Conservation (phyloP, 1,139 yeast species). For the Suhomyces wounanorum region DNA sequence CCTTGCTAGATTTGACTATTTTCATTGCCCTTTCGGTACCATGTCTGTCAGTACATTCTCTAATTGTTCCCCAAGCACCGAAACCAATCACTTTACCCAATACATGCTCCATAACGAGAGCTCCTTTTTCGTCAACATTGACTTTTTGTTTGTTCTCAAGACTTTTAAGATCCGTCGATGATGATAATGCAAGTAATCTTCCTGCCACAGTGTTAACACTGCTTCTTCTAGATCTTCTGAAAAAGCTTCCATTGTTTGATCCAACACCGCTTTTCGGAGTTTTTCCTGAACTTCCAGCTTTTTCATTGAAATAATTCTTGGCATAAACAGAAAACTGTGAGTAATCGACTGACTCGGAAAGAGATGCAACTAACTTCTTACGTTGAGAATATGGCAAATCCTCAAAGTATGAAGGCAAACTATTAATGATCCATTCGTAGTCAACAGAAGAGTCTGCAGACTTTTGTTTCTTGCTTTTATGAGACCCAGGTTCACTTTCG, state of each 20-base stretch:
- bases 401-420: slow-evolving; percentile 61
- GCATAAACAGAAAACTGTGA: slow-evolving; percentile 49
- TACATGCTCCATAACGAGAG: slow-evolving; percentile 57
- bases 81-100: slow-evolving; percentile 81
- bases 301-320: slow-evolving; percentile 30
- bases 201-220: slow-evolving; percentile 48
- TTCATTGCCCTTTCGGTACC: slow-evolving; percentile 70
- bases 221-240: slow-evolving; percentile 33
- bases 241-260: slow-evolving; percentile 29
- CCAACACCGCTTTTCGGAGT: slow-evolving; percentile 23
- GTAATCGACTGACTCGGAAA: slow-evolving; percentile 58
- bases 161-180: slow-evolving; percentile 41
- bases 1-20: slow-evolving; percentile 60
- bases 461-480: slow-evolving; percentile 25
- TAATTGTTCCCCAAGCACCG: slow-evolving; percentile 92
- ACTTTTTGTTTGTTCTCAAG: slow-evolving; percentile 28
- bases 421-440: slow-evolving; percentile 41
- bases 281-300: slow-evolving; percentile 21
- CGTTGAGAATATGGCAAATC: slow-evolving; percentile 72
- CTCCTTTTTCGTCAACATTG: slow-evolving; percentile 62
- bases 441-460: slow-evolving; percentile 28
- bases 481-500: slow-evolving; percentile 12
- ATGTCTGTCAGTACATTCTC: slow-evolving; percentile 57
- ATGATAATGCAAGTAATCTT: slow-evolving; percentile 40
- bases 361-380: slow-evolving; percentile 54